phyloP scores from a whole-genome alignment of 139 green algal genomes.

The Chlamydomonas urium region DNA sequence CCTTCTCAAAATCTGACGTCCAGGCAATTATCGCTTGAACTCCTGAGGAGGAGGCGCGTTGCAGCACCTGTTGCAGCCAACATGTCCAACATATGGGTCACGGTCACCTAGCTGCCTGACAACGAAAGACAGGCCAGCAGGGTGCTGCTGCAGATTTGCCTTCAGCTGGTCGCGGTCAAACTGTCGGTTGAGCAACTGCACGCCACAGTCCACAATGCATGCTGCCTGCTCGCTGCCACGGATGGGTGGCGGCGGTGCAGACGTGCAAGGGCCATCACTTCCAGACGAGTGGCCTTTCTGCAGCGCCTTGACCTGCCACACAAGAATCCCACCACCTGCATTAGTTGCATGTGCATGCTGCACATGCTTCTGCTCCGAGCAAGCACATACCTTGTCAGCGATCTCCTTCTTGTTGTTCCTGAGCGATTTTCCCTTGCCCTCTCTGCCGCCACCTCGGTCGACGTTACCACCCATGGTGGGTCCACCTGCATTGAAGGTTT shows the following conservation, averaged over 20 bases:
- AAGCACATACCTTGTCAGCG: slow-evolving; percentile 1
- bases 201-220: slow-evolving; percentile 5
- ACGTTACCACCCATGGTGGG: neutral
- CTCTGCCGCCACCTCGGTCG: neutral
- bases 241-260: neutral
- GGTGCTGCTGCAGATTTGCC: neutral
- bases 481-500: too few relatives aligned
- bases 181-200: slow-evolving; percentile 12
- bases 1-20: slow-evolving; percentile 33
- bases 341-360: neutral
- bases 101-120: neutral
- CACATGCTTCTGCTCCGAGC: neutral
- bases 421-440: slow-evolving; percentile 7
- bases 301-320: slow-evolving; percentile 2
- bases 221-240: neutral
- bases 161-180: slow-evolving; percentile 12
- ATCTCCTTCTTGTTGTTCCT: slow-evolving; percentile 5
- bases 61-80: slow-evolving; percentile 20
- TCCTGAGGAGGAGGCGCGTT: slow-evolving; percentile 16
- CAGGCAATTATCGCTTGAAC: slow-evolving; percentile 23
- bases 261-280: neutral
- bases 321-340: neutral
- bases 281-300: neutral
- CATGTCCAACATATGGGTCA: neutral
- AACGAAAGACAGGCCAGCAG: neutral